These are phyloP conservation scores for Capsicum baccatum DNA, from an alignment of 257 asterid genomes.

Conservation along the genomic window DNA sequence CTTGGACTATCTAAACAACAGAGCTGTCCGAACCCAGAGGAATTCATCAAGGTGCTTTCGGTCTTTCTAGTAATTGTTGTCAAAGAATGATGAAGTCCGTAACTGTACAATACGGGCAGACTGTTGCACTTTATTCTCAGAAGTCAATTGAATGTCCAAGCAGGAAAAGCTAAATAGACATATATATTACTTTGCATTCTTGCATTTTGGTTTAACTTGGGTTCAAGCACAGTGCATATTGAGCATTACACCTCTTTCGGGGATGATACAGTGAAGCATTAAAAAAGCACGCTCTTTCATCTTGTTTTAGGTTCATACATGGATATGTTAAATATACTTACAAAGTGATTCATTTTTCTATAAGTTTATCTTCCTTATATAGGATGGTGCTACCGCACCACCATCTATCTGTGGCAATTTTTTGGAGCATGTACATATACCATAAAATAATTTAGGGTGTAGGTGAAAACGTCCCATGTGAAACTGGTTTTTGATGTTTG, in stretches of 20 bases:
- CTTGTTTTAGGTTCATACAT: background rate
- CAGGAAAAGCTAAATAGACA: background rate
- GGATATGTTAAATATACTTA: background rate
- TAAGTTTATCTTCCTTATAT: background rate
- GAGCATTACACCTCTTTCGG: background rate
- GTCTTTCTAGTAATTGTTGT: conserved; percentile 28
- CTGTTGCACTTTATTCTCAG: background rate
- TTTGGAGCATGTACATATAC: background rate
- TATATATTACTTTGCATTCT: background rate
- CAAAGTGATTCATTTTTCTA: conserved; percentile 13
- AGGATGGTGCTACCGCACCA: conserved; percentile 2
- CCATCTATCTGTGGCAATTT: background rate
- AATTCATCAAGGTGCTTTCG: conserved; percentile 70
- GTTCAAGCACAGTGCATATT: background rate
- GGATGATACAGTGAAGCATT: background rate
- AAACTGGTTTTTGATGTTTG: background rate
- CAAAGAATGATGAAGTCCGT: background rate
- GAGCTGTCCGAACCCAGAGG: conserved; percentile 76
- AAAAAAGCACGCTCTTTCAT: background rate
- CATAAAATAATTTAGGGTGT: background rate
- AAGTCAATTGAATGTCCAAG: background rate
- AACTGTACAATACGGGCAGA: background rate
- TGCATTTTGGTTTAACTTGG: background rate
- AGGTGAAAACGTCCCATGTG: background rate
- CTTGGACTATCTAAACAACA: conserved; percentile 78